Evolutionary conservation across 257 asterid genomes (phyloP), one percentile per base, ranked within the genome.

Genomic region (Anisodus acutangulus): DNA sequence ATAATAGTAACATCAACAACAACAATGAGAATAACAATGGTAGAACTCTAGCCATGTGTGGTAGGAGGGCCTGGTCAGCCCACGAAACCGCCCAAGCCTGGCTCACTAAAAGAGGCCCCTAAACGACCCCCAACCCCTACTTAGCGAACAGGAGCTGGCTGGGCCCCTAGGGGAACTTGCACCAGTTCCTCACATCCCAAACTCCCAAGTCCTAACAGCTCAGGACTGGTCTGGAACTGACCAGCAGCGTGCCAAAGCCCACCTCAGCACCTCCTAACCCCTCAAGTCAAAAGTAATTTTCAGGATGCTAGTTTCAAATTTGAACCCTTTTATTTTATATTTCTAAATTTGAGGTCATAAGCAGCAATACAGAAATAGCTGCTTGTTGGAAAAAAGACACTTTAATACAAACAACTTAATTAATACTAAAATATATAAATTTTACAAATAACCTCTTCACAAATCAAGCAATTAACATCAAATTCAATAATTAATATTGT

Each of bases 61-160:
- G 47, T 22, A 26, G 10, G 63, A 22, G 47, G 43, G 62, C 47
- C 47, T 12, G 39, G 81, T 51, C 81, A 49, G 12, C 62, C 58
- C 45, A 74, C 0, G 39, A 45, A 71, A 51, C 12, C 15, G 8
- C 81, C 81, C 60, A 69, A 41, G 9, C 37, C 58, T 70, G 13
- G 37, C 35, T 43, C 57, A 70, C 79, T 70, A 41, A 43, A 70
- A 70, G 57, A 43, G 55, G 79, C 79, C 79, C 79, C 79, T 59
- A n/a, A 59, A 17, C n/a, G n/a, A 17, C 60, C 60, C 60, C 60
- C 16, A 39, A 16, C 54, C 6, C 31, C 55, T 15, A 69, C 31
- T 69, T 41, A 39, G 78, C 2, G 3, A 26, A 53, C 22, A 69
- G 53, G 13, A 69, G 51, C 54, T 37, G 9, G 78, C 31, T 16